Evolutionary conservation across 2,329 filamentous ascomycete genomes (phyloP).

Genomic region (Dactylellina haptotyla): DNA sequence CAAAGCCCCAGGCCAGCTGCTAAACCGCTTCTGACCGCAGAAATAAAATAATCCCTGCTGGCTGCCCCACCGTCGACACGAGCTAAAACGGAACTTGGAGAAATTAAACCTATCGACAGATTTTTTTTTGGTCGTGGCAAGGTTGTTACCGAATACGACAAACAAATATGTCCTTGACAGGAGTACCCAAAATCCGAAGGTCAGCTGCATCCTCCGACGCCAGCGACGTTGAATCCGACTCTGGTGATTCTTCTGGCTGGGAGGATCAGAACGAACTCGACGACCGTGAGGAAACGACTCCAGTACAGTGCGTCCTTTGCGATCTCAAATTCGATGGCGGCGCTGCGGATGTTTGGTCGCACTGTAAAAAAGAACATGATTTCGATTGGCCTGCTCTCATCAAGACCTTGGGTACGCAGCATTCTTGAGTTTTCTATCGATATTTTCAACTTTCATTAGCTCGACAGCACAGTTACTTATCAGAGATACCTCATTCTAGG

Average conservation of each 20-base stretch:
- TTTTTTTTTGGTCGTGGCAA: background rate
- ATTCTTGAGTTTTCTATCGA: background rate
- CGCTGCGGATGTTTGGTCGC: conserved; percentile 60
- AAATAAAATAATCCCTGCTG: too few relatives aligned
- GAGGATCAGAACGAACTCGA: conserved; percentile 62
- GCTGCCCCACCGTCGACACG: too few relatives aligned
- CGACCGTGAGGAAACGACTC: conserved; percentile 61
- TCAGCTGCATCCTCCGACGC: conserved; percentile 20
- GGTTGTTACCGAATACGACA: background rate
- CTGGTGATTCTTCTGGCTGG: conserved; percentile 61
- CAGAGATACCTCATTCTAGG: background rate
- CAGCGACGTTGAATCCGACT: conserved; percentile 29
- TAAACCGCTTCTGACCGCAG: too few relatives aligned
- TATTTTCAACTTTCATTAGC: background rate
- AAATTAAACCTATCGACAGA: background rate
- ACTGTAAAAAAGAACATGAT: conserved; percentile 60
- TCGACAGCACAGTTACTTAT: too few relatives aligned
- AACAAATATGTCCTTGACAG: conserved; percentile 20
- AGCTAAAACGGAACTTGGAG: too few relatives aligned
- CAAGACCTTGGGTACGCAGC: conserved; percentile 60
- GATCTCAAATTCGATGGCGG: conserved; percentile 59
- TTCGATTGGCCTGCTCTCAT: conserved; percentile 62
- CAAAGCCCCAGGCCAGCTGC: too few relatives aligned
- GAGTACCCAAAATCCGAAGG: conserved; percentile 14
- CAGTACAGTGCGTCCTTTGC: conserved; percentile 62